Base-by-base conservation (phyloP, 768 basidiomycete species). In the Phanerodontia chrysosporium region DNA sequence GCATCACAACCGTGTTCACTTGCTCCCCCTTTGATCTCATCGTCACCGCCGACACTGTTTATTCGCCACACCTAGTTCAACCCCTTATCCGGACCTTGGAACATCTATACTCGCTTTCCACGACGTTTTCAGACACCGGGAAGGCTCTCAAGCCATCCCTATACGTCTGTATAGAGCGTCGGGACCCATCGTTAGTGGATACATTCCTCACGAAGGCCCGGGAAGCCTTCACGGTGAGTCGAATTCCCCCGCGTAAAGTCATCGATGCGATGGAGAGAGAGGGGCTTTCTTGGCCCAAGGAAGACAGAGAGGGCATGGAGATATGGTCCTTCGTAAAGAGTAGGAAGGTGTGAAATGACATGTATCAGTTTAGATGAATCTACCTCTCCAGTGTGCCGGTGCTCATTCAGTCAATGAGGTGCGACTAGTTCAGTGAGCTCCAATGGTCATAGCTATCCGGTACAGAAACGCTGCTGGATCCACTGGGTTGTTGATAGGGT, bases 241-340 rank as follows among this genome's bases (percentile, higher is more conserved):
- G 83, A 10, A 75, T 95, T 22, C 79, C 83, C 1, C 76, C 74
- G 18, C 80, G 74, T 36, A 87, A 85, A 67, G 65, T 95, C 14
- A 71, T 70, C 35, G 87, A 84, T 65, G 82, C 82, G 3, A 73
- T 92, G 62, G 79, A 78, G 57, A 85, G 82, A 63, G 76, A 75
- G 13, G 81, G 83, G 2, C 68, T 82, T 42, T 71, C 73, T 2
- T 93, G 90, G 90, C 72, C 74, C 13, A 78, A 73, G 65, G 78
- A 79, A 6, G 91, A 92, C 53, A 94, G 91, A 89, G 88, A 87
- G 24, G 90, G 80, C 3, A 77, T 94, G 25, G 90, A 95, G 73
- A 78, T 95, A 45, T 94, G 89, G 89, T 86, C 82, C 68, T 53
- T 72, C 29, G 55, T 51, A 12, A 61, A 65, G 21, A 59, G 16